Base-by-base conservation (phyloP, 1,139 yeast genomes). In the Yamadazyma blattariae region DNA sequence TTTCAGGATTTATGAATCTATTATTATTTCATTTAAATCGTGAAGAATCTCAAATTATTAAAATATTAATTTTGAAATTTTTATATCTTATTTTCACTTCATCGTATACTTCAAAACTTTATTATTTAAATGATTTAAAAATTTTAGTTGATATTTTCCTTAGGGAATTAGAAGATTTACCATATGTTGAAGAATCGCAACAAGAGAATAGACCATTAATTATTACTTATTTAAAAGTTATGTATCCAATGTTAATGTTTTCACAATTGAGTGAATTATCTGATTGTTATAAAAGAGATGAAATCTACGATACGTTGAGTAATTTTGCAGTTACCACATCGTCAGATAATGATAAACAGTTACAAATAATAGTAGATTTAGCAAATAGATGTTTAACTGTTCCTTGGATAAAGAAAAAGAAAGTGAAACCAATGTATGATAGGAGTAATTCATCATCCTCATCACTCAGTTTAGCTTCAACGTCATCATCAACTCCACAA, bases 81-180 rank as follows among this genome's bases (percentile, higher is more conserved):
- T 61, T 90, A 11, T 88, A 86, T 55, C 60, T 86, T 39, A 73
- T 89, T 1, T 79, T 90, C 58, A 81, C 92, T 3, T 77, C 84
- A 10, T 69, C 79, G 0, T 64, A 66, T 33, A 80, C 92, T 0
- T 66, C 78, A 27, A 85, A 83, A 35, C 71, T 82, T 41, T 75
- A 85, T 35, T 92, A 92, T 54, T 67, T 86, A 41, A 92, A 92
- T 52, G 98, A 92, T 56, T 62, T 90, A 40, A 79, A 83, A 50
- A 95, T 92, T 5, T 71, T 92, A 41, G 79, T 85, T n/a, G 96
- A 89, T 47, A 88, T 92, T 7, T 70, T 90, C 36, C 71, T 89
- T 4, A 65, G 97, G 38, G 96, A 90, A 55, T 67, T 90, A 37
- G 75, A 77, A 45, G 79, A 89, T 52, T 59, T 88, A 33, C 78